Base-by-base conservation (phyloP, 768 basidiomycete genomes). In the Cytidiella melzeri region DNA sequence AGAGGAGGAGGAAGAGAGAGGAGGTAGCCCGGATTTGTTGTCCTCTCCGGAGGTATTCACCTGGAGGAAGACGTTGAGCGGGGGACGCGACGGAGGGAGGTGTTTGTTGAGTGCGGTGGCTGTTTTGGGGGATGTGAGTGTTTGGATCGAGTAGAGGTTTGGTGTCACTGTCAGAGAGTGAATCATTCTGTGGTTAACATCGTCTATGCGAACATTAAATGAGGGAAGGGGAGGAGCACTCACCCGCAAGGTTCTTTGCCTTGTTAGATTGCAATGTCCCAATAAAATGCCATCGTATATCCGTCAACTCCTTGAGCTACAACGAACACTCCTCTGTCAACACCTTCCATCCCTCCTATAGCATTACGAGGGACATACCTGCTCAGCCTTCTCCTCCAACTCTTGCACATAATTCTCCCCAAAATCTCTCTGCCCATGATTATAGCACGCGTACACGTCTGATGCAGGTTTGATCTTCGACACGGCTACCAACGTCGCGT, bases 401-500 rank as follows among this genome's bases (percentile, higher is more conserved):
- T 98, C 94, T 57, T 94, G 87, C 10, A 92, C 92, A 61, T 97
- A 98, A 65, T 99, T 99, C 71, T 99, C 96, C 5, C 96, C 96
- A 61, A 98, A 99, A 65, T 95, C 91, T 2, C 83, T 72, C 55
- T 96, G 89, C 0, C 87, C 91, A 12, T 74, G 73, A 43, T 87
- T 75, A 61, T 88, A 90, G 56, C 92, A 88, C 9, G 85, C 86
- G 23, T 82, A 71, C 52, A 98, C 82, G 66, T 98, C 95, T 7
- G 82, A 79, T 3, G 85, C 78, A 4, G 95, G 90, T 64, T 97
- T 97, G 61, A 84, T 79, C 68, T 98, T 98, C 10, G 92, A 95
- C 4, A 97, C 93, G 3, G 94, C 91, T 15, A 97, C 84, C 11
- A 97, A 68, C 3, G 73, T 73, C 10, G 74, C 67, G 4, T 41